Base-by-base conservation (phyloP, 306 rosid species). In the Arachis stenosperma region DNA sequence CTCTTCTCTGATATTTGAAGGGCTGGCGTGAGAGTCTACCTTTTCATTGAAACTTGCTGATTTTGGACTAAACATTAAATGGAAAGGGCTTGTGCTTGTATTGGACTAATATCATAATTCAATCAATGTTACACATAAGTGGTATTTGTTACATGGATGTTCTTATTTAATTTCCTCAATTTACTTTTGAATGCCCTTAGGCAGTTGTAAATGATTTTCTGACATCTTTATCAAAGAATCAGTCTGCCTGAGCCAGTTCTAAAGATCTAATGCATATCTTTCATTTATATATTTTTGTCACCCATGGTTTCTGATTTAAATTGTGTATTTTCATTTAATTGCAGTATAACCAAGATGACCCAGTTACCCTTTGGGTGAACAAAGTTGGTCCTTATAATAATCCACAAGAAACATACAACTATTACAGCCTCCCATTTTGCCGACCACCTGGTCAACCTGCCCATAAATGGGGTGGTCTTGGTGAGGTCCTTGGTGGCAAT, bases 391-490 rank as follows among this genome's bases (percentile, higher is more conserved):
- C 99, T 3, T 91, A 94, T 74, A 94, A 94, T 76, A 94, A 94
- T 82, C 99, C 99, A 13, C 99, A 94, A 83, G 97, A 94, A 90
- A 94, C 99, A 1, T 94, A 94, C 86, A 94, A 94, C 65, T 94
- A 94, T 78, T 89, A 85, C 85, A 89, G 90, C 82, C 96, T 94
- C 69, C 99, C 99, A 5, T 94, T 91, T 81, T 94, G 99, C 77
- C 90, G 67, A 71, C 82, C 81, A 29, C 59, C 91, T 75, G 90
- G 81, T 60, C 67, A 80, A 71, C 53, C 91, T 78, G 87, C 80
- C 44, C 99, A 94, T 86, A 94, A 94, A 83, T 94, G 99, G 99
- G 99, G 99, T 69, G 99, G 99, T 79, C 99, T 94, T 60, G 99
- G 99, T 69, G 99, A 94, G 83, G 99, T 94, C 78, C 71, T 94